Percentiles rank a stretch among this genome's conserved stretches.
phyloP scores from a whole-genome alignment of 345 rosid species.

The Jatropha curcas region DNA sequence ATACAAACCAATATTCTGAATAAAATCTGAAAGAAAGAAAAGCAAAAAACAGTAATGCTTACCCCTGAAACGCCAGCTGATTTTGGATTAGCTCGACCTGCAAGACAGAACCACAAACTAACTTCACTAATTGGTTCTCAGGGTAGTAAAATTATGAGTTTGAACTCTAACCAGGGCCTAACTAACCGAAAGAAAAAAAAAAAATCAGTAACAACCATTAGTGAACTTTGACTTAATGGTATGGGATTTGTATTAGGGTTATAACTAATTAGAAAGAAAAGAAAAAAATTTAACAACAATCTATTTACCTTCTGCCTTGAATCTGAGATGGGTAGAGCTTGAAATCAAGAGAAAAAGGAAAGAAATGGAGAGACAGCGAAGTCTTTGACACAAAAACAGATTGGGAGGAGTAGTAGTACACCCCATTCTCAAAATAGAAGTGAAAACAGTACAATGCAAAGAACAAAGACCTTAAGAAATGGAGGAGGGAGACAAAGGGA shows the following conservation, averaged over 20 bases:
- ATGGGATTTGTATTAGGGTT: no score
- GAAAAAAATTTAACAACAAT: constrained; percentile 28
- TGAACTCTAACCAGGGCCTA: no score
- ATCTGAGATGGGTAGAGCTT: constrained; percentile 50
- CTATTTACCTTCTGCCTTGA: constrained; percentile 55
- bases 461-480: no score
- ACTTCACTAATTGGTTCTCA: no score
- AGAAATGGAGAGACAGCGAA: constrained; percentile 32
- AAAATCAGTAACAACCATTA: no score
- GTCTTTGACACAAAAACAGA: constrained; percentile 13
- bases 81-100: constrained; percentile 61
- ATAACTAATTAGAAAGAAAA: no score
- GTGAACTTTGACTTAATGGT: no score
- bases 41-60: background rate
- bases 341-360: constrained; percentile 48
- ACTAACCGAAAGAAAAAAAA: no score
- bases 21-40: background rate
- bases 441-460: no score
- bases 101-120: constrained; percentile 11
- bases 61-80: constrained; percentile 44
- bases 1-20: no score
- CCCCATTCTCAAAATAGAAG: constrained; percentile 28
- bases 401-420: background rate
- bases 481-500: constrained; percentile 1
- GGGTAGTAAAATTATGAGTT: no score